Evolutionary conservation across 116 monocot genomes (phyloP).

Genomic region (Zostera marina): DNA sequence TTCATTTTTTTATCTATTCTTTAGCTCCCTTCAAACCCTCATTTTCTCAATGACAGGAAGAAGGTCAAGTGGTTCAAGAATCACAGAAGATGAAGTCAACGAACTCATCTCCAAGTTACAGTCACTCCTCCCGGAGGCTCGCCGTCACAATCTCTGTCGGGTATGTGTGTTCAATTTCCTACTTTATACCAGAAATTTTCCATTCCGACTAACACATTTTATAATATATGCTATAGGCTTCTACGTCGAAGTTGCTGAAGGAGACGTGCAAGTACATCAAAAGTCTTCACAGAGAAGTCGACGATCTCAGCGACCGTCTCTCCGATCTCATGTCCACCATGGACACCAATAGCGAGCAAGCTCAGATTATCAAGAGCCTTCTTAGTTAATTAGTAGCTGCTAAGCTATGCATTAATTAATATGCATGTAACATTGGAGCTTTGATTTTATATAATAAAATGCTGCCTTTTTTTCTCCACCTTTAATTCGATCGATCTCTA

Average conservation of each 20-base stretch:
- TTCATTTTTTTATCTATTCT: too few species aligned
- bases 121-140: slow-evolving; percentile 67
- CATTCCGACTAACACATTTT: not conserved
- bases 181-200: not conserved
- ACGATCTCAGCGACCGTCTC: slow-evolving; percentile 62
- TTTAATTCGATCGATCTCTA: too few species aligned
- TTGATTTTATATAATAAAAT: too few species aligned
- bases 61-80: slow-evolving; percentile 20
- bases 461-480: too few species aligned
- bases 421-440: too few species aligned
- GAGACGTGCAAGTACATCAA: slow-evolving; percentile 78
- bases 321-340: slow-evolving; percentile 41
- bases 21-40: too few species aligned
- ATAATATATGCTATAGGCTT: slow-evolving; percentile 13
- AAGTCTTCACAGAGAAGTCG: slow-evolving; percentile 65
- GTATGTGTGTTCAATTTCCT: slow-evolving; percentile 18
- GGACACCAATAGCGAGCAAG: slow-evolving; percentile 44
- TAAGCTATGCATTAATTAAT: too few species aligned
- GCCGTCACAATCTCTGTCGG: slow-evolving; percentile 39
- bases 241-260: slow-evolving; percentile 47
- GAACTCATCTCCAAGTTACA: slow-evolving; percentile 91
- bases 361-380: slow-evolving; percentile 50
- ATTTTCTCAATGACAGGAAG: too few species aligned
- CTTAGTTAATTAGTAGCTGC: too few species aligned
- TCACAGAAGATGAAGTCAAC: slow-evolving; percentile 57